These are phyloP conservation scores for Aristolochia fimbriata DNA, from an alignment of 164 flowering plant genomes.

Conservation along the genomic window DNA sequence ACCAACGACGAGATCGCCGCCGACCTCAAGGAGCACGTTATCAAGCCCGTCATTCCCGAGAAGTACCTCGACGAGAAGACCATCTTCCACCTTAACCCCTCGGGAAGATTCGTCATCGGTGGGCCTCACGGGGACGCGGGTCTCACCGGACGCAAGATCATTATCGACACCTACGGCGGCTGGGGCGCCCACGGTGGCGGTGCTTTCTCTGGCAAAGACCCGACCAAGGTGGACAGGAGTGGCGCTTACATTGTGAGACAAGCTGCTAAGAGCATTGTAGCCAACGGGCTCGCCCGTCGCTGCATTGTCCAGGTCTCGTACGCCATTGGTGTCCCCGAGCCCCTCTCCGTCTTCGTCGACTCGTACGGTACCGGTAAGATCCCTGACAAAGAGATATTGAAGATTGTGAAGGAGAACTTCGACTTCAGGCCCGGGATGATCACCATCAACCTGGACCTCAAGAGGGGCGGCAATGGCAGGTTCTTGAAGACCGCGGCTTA, in stretches of 20 bases:
- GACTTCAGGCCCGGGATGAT: slow-evolving; percentile 88
- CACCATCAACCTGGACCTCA: slow-evolving; percentile 59
- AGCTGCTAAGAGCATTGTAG: slow-evolving; percentile 76
- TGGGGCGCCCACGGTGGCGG: slow-evolving; percentile 89
- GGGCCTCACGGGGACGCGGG: slow-evolving; percentile 87
- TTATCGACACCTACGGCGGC: slow-evolving; percentile 72
- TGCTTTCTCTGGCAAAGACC: slow-evolving; percentile 78
- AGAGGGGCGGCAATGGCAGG: slow-evolving; percentile 72
- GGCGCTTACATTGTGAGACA: slow-evolving; percentile 77
- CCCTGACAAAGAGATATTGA: slow-evolving; percentile 63
- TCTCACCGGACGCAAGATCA: slow-evolving; percentile 73
- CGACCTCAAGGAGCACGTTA: slow-evolving; percentile 70
- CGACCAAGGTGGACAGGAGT: slow-evolving; percentile 74
- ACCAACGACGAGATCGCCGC: slow-evolving; percentile 74
- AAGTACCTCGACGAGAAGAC: slow-evolving; percentile 74
- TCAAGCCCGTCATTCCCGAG: slow-evolving; percentile 62
- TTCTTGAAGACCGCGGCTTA: slow-evolving; percentile 80
- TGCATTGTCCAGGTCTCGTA: slow-evolving; percentile 73
- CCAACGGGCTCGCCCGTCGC: slow-evolving; percentile 61
- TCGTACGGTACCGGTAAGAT: slow-evolving; percentile 58
- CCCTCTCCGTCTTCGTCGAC: slow-evolving; percentile 65
- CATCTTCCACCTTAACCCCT: slow-evolving; percentile 79
- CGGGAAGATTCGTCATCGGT: slow-evolving; percentile 74
- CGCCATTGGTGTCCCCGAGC: slow-evolving; percentile 79
- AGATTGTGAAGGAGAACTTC: slow-evolving; percentile 67